Evolutionary conservation across 2,329 filamentous ascomycete species (phyloP).

Genomic region (Hymenoscyphus scutula): DNA sequence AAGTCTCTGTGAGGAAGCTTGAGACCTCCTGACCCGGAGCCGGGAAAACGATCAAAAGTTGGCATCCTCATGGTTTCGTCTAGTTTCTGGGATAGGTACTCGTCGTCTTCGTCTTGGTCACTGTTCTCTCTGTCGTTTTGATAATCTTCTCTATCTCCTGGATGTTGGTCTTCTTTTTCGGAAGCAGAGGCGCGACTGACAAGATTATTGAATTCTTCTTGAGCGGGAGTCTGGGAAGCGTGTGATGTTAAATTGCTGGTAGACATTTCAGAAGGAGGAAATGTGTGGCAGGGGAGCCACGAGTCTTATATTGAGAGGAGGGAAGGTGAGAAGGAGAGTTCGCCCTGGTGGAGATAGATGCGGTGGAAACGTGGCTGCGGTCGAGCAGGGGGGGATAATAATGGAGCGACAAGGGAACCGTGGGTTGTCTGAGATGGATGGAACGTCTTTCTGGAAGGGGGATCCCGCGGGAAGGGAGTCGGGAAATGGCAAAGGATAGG

Average conservation of each 20-base stretch:
- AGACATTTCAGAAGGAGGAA: slow-evolving; percentile 27
- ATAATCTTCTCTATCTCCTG: slow-evolving; percentile 59
- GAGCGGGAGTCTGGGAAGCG: slow-evolving; percentile 49
- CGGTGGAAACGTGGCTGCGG: slow-evolving; percentile 10
- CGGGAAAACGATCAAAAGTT: slow-evolving; percentile 47
- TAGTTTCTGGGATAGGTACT: slow-evolving; percentile 44
- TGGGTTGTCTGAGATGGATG: slow-evolving; percentile 5
- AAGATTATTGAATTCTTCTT: slow-evolving; percentile 65
- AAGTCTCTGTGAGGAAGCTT: slow-evolving; percentile 62
- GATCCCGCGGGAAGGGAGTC: neutral
- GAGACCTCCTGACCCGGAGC: slow-evolving; percentile 43
- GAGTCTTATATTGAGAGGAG: slow-evolving; percentile 24
- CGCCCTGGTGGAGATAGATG: slow-evolving; percentile 10
- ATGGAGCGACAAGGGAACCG: neutral
- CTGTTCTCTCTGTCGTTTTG: slow-evolving; percentile 53
- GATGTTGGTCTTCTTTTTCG: slow-evolving; percentile 35
- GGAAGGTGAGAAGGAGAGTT: slow-evolving; percentile 8
- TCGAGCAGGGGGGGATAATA: neutral
- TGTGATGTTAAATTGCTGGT: slow-evolving; percentile 25
- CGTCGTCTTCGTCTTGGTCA: slow-evolving; percentile 49
- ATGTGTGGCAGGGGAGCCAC: slow-evolving; percentile 19
- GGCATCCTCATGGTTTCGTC: slow-evolving; percentile 66
- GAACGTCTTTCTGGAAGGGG: slow-evolving; percentile 13
- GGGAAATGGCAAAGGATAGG: neutral
- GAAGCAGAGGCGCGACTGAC: slow-evolving; percentile 52